Base-by-base conservation (phyloP, 73 alveolate genomes). In the Paramecium caudatum region DNA sequence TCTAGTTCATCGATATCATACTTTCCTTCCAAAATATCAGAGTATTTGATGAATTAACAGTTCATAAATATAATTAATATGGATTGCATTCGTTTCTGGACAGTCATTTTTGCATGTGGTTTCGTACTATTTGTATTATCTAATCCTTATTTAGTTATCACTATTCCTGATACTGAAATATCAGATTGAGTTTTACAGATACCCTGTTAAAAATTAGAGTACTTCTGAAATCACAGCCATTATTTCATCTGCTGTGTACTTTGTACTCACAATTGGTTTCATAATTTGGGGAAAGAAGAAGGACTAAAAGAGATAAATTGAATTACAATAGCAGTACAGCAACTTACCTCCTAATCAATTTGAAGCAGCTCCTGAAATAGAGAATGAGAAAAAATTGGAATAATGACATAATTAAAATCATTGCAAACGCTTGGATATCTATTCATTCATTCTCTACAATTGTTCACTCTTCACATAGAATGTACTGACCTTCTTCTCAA, bases 21-120 rank as follows among this genome's bases (percentile, higher is more conserved):
- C 45, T 55, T 55, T 19, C 80, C 80, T 27, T 55, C 80, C 7
- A 55, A 55, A 55, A 55, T 55, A 12, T 55, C 80, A 9, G 80
- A 55, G 30, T 55, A 55, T 16, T 43, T 37, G 12, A 55, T 55
- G 30, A 27, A 55, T 55, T 55, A 55, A 55, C 17, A 23, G 80
- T 55, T 55, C 80, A 55, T 55, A 27, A 55, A 23, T 55, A 55
- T 55, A 27, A 23, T 49, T 27, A 19, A 65, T 65, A 65, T 65
- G 83, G 83, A 65, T 65, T 65, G 83, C 39, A 65, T 65, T 65
- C 47, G 83, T 33, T 65, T 65, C 49, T 65, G 83, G 83, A 65
- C 83, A 25, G 61, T 65, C 61, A 30, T 65, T 6, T 65, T 65
- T 32, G 47, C 12, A 33, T 65, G 83, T 65, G 83, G 83, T 0